Conservation (phyloP, 2,329 filamentous ascomycete genomes). For the Diplodia sapinea region DNA sequence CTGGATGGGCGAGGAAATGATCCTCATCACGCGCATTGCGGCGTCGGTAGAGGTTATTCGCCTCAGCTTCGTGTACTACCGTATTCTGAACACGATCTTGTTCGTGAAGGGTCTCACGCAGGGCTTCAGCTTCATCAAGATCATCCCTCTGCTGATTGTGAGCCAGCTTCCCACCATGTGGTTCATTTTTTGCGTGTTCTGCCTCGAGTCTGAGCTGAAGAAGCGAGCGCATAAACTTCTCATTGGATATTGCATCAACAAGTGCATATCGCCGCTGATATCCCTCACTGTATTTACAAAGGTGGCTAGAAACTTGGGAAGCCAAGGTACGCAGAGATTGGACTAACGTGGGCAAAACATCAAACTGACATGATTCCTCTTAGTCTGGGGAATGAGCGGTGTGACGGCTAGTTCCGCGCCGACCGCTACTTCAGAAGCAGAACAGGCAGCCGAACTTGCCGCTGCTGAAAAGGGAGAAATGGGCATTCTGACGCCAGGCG, state of each 20-base stretch:
- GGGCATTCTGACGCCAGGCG: background rate
- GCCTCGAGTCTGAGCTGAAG: constrained; percentile 34
- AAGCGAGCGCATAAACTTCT: constrained; percentile 35
- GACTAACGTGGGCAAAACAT: background rate
- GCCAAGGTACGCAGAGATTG: constrained; percentile 31
- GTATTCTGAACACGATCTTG: constrained; percentile 42
- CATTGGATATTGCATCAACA: constrained; percentile 36
- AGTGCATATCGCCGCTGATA: constrained; percentile 35
- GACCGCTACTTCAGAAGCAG: constrained; percentile 19
- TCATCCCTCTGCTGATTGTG: constrained; percentile 35
- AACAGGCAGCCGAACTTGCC: constrained; percentile 17
- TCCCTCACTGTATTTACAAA: constrained; percentile 36
- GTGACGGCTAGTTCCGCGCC: constrained; percentile 26
- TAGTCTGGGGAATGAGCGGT: constrained; percentile 29
- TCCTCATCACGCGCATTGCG: constrained; percentile 41
- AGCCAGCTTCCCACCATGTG: constrained; percentile 36
- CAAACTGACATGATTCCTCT: background rate
- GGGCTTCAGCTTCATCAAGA: constrained; percentile 33
- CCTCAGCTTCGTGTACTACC: constrained; percentile 45
- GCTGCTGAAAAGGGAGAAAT: constrained; percentile 15
- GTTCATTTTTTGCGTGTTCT: constrained; percentile 34
- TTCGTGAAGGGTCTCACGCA: constrained; percentile 39
- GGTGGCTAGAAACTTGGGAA: constrained; percentile 36
- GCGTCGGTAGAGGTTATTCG: constrained; percentile 43
- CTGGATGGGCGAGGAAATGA: constrained; percentile 41